Base-by-base conservation (phyloP, 257 asterid species). In the Jacaranda mimosifolia region DNA sequence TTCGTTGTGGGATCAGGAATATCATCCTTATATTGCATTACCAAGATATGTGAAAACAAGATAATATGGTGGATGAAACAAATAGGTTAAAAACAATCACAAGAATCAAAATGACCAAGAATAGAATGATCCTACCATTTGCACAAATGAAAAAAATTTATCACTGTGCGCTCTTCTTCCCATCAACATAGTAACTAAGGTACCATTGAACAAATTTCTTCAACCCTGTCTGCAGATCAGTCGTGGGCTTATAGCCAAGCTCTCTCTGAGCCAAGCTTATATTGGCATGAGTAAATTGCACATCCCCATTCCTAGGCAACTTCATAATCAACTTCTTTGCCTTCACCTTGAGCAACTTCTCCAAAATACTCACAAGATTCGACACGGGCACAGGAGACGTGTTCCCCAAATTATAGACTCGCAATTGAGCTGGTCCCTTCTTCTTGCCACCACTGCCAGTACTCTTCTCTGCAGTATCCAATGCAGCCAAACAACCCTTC, bases 381-480 rank as follows among this genome's bases (percentile, higher is more conserved):
- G 87, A 77, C 52, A 89, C 92, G 0, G 92, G 92, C 77, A 86
- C 91, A 35, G 94, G 94, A 1, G 91, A 86, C 4, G 90, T 89
- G 77, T 87, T 89, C 10, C 92, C 92, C 68, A 89, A 64, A 74
- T 89, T 87, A 53, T 70, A 89, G 18, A 87, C 85, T 1, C 92
- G 79, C 59, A 87, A 66, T 58, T 87, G 94, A 53, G 94, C 94
- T 0, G 88, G 79, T 17, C 90, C 91, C 46, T 78, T 89, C 82
- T 89, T 89, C 86, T 89, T 87, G 11, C 92, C 94, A 40, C 92
- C 94, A 17, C 87, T 89, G 0, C 91, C 94, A 0, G 92, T 89
- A 18, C 94, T 89, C 83, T 87, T 87, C 83, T 83, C 86, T 0
- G 89, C 87, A 0, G 94, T 89, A 76, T 89, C 94, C 80, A 89